phyloP scores from a whole-genome alignment of 108 stramenopile genomes.

The Seminavis robusta region DNA sequence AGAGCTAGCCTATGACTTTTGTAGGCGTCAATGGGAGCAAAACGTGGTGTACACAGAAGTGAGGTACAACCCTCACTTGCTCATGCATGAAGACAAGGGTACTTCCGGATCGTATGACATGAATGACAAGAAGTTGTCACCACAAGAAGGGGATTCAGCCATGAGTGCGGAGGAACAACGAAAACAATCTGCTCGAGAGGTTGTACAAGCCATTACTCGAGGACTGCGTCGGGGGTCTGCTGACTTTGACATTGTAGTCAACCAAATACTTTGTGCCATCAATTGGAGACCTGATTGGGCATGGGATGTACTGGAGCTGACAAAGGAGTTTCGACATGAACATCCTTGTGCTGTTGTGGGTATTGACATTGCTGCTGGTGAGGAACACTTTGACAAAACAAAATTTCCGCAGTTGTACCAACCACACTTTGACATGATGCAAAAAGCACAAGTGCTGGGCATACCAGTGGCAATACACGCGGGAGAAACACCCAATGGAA shows the following conservation, averaged over 20 bases:
- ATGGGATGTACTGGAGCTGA: slow-evolving; percentile 38
- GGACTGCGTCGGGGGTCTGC: slow-evolving; percentile 45
- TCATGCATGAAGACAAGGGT: slow-evolving; percentile 30
- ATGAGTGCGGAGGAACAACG: neutral
- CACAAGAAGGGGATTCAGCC: neutral
- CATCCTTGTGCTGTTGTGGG: slow-evolving; percentile 63
- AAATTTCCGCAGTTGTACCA: slow-evolving; percentile 29
- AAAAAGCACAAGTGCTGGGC: slow-evolving; percentile 40
- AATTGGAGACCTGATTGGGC: slow-evolving; percentile 69
- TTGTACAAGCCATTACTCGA: slow-evolving; percentile 35
- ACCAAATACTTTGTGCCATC: slow-evolving; percentile 71
- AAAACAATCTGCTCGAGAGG: slow-evolving; percentile 12
- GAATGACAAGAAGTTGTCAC: neutral
- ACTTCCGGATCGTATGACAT: neutral
- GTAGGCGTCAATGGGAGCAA: slow-evolving; percentile 50
- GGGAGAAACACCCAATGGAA: slow-evolving; percentile 50
- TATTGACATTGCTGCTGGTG: slow-evolving; percentile 72
- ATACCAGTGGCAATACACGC: slow-evolving; percentile 60
- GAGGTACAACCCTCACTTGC: slow-evolving; percentile 64
- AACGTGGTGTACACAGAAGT: slow-evolving; percentile 70
- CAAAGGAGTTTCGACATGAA: slow-evolving; percentile 34
- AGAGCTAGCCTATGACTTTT: slow-evolving; percentile 54
- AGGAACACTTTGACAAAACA: slow-evolving; percentile 56
- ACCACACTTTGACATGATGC: slow-evolving; percentile 47
- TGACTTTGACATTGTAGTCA: slow-evolving; percentile 36